Evolutionary conservation across 345 rosid genomes (phyloP).

Genomic region (Populus euphratica): DNA sequence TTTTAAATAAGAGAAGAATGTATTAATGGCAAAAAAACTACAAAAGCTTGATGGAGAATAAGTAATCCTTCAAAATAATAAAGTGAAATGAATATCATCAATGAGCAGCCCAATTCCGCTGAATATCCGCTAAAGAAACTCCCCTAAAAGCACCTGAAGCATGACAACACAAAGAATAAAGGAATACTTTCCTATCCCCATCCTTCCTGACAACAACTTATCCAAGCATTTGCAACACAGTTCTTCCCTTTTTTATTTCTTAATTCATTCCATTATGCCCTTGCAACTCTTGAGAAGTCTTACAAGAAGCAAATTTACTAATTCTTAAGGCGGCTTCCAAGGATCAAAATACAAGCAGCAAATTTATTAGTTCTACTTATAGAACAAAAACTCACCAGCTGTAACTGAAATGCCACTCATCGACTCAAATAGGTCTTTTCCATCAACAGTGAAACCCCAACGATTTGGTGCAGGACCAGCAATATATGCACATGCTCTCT

Average conservation of each 20-base stretch:
- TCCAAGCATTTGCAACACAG: background rate
- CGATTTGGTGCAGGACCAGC: conserved; percentile 99
- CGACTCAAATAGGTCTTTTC: conserved; percentile 70
- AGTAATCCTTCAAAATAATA: background rate
- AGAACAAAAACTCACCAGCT: conserved; percentile 45
- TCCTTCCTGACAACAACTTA: background rate
- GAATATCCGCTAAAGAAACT: background rate
- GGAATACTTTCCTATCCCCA: background rate
- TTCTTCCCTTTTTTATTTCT: background rate
- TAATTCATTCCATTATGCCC: background rate
- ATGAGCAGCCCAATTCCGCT: background rate
- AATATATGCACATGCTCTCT: conserved; percentile 98
- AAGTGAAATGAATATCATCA: background rate
- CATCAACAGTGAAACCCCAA: conserved; percentile 92
- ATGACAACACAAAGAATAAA: no score
- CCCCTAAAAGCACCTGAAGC: background rate
- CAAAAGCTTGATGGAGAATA: background rate
- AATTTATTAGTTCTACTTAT: conserved; percentile 1
- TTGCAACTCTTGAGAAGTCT: background rate
- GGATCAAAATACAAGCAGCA: background rate
- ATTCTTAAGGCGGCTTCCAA: background rate
- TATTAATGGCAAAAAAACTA: background rate
- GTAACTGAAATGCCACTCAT: conserved; percentile 40
- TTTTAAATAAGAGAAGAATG: background rate
- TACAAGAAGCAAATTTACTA: background rate